These are phyloP conservation scores for Endocalyx cinctus DNA, from an alignment of 2,329 filamentous ascomycete species.

Conservation along the genomic window DNA sequence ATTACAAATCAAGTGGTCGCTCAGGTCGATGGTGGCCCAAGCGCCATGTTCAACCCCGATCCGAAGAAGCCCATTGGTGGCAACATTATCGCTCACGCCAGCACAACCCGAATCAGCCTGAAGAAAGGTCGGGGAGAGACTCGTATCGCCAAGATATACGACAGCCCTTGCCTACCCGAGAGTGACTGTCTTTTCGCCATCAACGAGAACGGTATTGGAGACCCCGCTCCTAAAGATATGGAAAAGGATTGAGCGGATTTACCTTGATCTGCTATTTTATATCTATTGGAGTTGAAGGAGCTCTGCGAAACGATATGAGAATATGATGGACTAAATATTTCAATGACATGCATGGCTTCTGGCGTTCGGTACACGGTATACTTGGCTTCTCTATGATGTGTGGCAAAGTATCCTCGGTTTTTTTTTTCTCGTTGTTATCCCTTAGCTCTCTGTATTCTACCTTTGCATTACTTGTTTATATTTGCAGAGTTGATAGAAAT, in stretches of 20 bases:
- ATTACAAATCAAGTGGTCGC: conserved; percentile 99
- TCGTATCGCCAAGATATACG: conserved; percentile 97
- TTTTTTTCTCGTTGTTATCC: conserved; percentile 3
- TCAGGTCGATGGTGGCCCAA: conserved; percentile 93
- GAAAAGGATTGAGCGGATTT: conserved; percentile 57
- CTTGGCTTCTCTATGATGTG: too few relatives aligned
- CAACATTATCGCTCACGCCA: conserved; percentile 97
- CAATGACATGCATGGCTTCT: conserved; percentile 17
- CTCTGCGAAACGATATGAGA: conserved; percentile 8
- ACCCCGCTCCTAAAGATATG: conserved; percentile 90
- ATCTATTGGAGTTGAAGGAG: not conserved
- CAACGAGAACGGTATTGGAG: conserved; percentile 92
- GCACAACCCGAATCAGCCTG: conserved; percentile 87
- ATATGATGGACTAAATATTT: conserved; percentile 10
- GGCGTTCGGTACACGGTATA: conserved; percentile 13
- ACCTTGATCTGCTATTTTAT: not conserved
- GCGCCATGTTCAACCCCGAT: conserved; percentile 98
- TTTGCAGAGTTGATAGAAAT: too few relatives aligned
- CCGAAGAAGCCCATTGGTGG: conserved; percentile 99
- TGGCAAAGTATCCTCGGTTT: conserved; percentile 1
- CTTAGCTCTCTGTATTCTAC: not conserved
- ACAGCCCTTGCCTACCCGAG: conserved; percentile 94
- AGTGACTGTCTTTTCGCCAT: conserved; percentile 97
- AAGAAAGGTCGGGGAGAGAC: conserved; percentile 97
- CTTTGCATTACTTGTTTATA: too few relatives aligned